Evolutionary conservation across 495 filamentous ascomycete genomes (phyloP).

Genomic region (Friedmanniomyces endolithicus): DNA sequence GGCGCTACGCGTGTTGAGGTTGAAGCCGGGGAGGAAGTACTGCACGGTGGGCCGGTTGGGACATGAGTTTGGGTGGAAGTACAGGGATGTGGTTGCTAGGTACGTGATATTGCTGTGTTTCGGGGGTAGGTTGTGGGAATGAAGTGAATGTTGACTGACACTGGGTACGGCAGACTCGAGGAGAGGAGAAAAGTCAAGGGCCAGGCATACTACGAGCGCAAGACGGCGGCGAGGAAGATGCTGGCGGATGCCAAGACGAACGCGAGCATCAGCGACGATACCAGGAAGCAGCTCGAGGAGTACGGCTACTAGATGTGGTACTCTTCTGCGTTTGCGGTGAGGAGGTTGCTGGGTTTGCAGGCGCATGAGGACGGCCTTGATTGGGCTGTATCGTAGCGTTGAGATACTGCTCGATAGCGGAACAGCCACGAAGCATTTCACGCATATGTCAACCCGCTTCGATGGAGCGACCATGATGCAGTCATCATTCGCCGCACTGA

Average conservation of each 20-base stretch:
- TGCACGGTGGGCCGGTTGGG: slow-evolving; percentile 95
- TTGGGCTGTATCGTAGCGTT: background rate
- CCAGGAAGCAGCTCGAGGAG: slow-evolving; percentile 55
- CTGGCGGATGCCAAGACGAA: slow-evolving; percentile 82
- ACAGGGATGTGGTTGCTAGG: slow-evolving; percentile 96
- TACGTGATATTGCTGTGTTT: slow-evolving; percentile 36
- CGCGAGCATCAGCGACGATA: slow-evolving; percentile 69
- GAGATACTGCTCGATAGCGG: background rate
- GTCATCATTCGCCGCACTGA: too few species aligned
- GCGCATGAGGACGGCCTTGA: background rate
- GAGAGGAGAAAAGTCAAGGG: slow-evolving; percentile 99
- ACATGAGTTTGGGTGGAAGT: slow-evolving; percentile 99
- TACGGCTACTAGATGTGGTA: slow-evolving; percentile 51
- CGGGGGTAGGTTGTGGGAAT: too few species aligned
- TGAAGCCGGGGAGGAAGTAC: slow-evolving; percentile 98
- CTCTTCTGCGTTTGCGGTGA: background rate
- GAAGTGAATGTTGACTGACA: slow-evolving; percentile 19
- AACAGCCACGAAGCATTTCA: background rate
- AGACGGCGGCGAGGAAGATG: slow-evolving; percentile 87
- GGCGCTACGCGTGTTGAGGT: slow-evolving; percentile 82
- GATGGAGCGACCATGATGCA: too few species aligned
- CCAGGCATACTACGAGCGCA: slow-evolving; percentile 97
- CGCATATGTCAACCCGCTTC: too few species aligned
- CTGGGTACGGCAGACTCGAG: slow-evolving; percentile 60
- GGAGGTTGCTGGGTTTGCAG: background rate